These are phyloP conservation scores for Aspergillus hortae DNA, from an alignment of 2,329 filamentous ascomycete species.

Conservation along the genomic window DNA sequence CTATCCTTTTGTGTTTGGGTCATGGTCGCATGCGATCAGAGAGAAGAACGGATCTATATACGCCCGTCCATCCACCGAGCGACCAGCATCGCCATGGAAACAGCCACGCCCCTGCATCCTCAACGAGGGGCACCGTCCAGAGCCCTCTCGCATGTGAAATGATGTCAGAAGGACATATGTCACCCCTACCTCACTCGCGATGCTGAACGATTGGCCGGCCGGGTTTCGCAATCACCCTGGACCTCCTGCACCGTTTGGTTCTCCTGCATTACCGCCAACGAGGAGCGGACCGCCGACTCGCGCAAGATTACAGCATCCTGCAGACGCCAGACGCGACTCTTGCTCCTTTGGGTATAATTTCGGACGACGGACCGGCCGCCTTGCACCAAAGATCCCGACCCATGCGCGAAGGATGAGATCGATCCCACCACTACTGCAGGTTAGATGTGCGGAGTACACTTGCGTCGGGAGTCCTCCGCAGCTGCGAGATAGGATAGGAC, in stretches of 20 bases:
- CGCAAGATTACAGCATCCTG: constrained; percentile 23
- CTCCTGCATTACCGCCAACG: constrained; percentile 17
- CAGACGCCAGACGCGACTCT: constrained; percentile 10
- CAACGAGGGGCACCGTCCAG: background rate
- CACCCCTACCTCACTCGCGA: no score
- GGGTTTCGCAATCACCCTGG: background rate
- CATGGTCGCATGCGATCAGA: background rate
- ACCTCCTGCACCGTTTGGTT: constrained; percentile 11
- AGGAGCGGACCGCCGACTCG: constrained; percentile 8
- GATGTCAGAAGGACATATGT: constrained; percentile 14
- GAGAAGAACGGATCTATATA: background rate
- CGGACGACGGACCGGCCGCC: background rate
- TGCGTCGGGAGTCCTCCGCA: background rate
- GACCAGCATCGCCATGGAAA: no score
- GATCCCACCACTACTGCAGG: no score
- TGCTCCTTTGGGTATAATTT: constrained; percentile 1
- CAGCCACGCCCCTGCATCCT: no score
- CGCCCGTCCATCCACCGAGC: no score
- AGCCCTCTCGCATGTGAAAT: constrained; percentile 10
- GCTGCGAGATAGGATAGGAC: background rate
- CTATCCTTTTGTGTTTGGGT: background rate
- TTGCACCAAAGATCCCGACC: no score
- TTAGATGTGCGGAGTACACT: background rate
- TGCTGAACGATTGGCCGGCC: no score
- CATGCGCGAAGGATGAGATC: no score